Evolutionary conservation across 305 asterid species (phyloP), one percentile per base, ranked within the genome.

Genomic region (Fraxinus sp.): DNA sequence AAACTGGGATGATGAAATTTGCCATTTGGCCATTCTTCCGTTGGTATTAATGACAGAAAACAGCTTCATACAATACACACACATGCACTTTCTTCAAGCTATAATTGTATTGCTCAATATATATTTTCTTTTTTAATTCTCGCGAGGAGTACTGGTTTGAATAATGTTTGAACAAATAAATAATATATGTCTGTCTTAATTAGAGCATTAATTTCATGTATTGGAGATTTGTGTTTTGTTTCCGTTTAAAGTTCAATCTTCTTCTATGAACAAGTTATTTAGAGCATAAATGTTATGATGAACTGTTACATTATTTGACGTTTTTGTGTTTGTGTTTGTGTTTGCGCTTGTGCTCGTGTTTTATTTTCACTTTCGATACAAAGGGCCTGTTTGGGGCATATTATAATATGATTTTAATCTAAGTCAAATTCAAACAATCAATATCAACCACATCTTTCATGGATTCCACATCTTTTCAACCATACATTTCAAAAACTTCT

Each of bases 1-100:
- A 81, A 24, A 84, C 24, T 16, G 97, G 95, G 13, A 86, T 88
- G 57, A 93, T 92, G 97, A 93, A 92, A 75, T 93, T 93, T 33
- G 76, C 86, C 0, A 86, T 92, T 24, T 89, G 89, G 91, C 97
- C 98, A 0, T 75, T 91, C 62, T 80, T 86, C 72, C 95, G 83
- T 33, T 81, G 91, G 92, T 22, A 64, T 26, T 79, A 86, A 30
- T n/a, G 18, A 33, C 20, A 10, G 20, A 11, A 28, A 3, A 28
- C 36, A 4, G 75, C 37, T 66, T 66, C 35, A 24, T 36, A 36
- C 16, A 66, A 26, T 4, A 66, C 33, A 64, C 24, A 55, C n/a
- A 39, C 46, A 9, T 13, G 16, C 71, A 18, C 71, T 20, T 22
- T 62, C 28, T 62, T 62, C 28, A 22, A 62, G 28, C 16, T 41